These are phyloP conservation scores for Forsythia viridissima DNA, from an alignment of 257 asterid species.

Conservation along the genomic window DNA sequence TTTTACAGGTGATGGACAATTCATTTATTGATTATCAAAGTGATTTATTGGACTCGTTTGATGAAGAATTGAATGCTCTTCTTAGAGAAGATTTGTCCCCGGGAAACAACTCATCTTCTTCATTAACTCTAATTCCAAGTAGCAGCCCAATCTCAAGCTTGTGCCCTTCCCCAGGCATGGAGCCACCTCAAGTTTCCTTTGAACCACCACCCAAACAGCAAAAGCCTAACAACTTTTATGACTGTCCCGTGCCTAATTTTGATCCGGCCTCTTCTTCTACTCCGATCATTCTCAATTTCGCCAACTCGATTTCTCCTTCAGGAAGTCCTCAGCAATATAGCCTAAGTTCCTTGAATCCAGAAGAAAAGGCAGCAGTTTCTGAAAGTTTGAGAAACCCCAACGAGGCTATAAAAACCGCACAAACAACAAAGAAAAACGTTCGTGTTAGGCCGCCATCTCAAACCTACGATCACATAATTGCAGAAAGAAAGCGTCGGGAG, in stretches of 20 bases:
- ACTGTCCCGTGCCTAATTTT: slow-evolving; percentile 13
- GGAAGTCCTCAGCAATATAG: slow-evolving; percentile 15
- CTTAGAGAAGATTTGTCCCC: slow-evolving; percentile 27
- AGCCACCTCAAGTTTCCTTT: background rate
- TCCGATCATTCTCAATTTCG: slow-evolving; percentile 39
- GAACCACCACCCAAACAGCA: slow-evolving; percentile 34
- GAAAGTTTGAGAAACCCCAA: slow-evolving; percentile 22
- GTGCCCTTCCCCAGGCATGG: background rate
- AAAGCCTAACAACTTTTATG: slow-evolving; percentile 26
- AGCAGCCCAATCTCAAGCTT: slow-evolving; percentile 19
- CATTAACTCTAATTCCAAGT: slow-evolving; percentile 18
- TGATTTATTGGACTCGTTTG: slow-evolving; percentile 31
- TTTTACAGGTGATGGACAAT: slow-evolving; percentile 30
- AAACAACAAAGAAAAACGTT: slow-evolving; percentile 15
- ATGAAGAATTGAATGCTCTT: slow-evolving; percentile 30
- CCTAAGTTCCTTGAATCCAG: slow-evolving; percentile 25
- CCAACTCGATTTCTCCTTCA: slow-evolving; percentile 8
- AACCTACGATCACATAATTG: slow-evolving; percentile 40
- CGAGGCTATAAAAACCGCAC: slow-evolving; percentile 12
- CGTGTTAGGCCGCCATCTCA: slow-evolving; percentile 36
- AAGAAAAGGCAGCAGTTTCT: slow-evolving; percentile 36
- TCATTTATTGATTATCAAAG: slow-evolving; percentile 25
- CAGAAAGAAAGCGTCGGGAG: slow-evolving; percentile 48
- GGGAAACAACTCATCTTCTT: slow-evolving; percentile 7
- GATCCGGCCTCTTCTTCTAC: slow-evolving; percentile 7